Base-by-base conservation (phyloP, 192 early-diverging fungal species). In the Spinellus fusiger region DNA sequence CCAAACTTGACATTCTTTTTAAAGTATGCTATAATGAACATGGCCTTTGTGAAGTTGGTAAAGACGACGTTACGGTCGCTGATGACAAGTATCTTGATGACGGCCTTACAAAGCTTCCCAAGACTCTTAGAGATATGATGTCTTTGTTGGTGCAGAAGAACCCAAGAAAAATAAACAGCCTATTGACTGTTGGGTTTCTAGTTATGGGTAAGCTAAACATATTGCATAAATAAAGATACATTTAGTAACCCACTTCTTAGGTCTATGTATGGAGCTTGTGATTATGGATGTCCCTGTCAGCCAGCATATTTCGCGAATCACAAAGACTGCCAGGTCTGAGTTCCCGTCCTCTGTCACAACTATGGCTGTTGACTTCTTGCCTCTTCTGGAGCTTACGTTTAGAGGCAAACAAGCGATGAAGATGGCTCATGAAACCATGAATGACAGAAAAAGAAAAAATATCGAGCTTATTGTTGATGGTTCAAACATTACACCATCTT, bases 51-150 rank as follows among this genome's bases (percentile, higher is more conserved):
- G 44, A 46, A 46, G 44, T 46, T 6, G 44, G 44, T 6, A 46
- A 46, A 46, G 44, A 46, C 9, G 12, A 3, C 3, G 9, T 46
- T 6, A 46, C 44, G 12, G 44, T 46, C 3, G 44, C 44, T 12
- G 53, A 37, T 4, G 53, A 13, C 12, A 54, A 16, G 15, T 6
- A 54, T 22, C 33, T 54, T 33, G 20, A 54, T 22, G 16, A 35
- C 37, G 33, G 53, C 18, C 53, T 54, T 5, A 22, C 37, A 22
- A 54, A 54, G 37, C 32, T 54, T 35, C 53, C 53, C 15, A 54
- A 54, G 23, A 35, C 53, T 9, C 53, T 54, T 1, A 0, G 33
- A 54, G 32, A 54, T 54, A 54, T 54, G 33, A 16, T 54, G 12
- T 5, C n/a, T 54, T 18, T 54, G 13, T 22, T 54, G 0, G 53